Conservation (phyloP, 1,284 basidiomycete species). For the Ceratobasidium sp. region DNA sequence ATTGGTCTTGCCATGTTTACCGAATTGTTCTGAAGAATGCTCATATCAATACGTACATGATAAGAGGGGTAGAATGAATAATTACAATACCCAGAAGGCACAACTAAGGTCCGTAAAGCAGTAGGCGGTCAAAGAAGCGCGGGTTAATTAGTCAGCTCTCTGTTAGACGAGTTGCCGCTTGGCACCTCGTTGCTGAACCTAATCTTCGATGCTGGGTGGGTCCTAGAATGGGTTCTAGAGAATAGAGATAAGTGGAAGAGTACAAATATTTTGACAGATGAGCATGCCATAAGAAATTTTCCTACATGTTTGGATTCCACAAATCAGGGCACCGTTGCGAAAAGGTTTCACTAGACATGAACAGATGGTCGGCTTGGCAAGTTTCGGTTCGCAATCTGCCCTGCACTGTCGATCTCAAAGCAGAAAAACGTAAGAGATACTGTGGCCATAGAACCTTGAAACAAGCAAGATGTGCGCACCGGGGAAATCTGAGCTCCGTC, state of each 20-base stretch:
- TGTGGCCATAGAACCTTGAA: no score
- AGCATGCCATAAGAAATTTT: no score
- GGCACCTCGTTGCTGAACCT: background rate
- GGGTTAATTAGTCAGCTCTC: constrained; percentile 3
- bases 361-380: no score
- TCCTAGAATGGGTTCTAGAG: no score
- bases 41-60: background rate
- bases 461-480: no score
- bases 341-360: no score
- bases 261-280: no score
- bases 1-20: background rate
- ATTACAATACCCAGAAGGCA: background rate
- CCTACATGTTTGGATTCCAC: no score
- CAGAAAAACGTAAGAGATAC: no score
- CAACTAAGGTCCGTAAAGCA: constrained; percentile 18
- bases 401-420: no score
- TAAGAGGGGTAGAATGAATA: background rate
- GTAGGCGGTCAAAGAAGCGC: constrained; percentile 32
- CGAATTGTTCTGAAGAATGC: background rate
- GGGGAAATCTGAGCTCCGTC: constrained; percentile 18
- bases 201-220: background rate
- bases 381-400: no score
- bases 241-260: background rate
- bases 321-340: no score
- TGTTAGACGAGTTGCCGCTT: constrained; percentile 27